Evolutionary conservation across 805 yeast genomes (phyloP).

Genomic region (Yarrowia sp.): DNA sequence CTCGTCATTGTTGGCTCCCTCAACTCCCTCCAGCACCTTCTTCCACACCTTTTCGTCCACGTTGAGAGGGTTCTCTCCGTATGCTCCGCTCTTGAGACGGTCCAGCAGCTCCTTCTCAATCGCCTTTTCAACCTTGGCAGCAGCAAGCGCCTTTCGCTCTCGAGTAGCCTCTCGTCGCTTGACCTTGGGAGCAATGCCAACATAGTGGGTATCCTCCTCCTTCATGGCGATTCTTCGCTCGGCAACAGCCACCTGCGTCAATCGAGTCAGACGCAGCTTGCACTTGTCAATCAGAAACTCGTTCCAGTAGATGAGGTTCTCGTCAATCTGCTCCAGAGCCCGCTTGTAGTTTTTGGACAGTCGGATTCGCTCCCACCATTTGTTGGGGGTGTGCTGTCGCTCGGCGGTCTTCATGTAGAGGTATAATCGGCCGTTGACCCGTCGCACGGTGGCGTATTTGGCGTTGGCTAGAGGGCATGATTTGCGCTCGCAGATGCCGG

Average conservation of each 20-base stretch:
- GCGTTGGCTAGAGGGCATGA: conserved; percentile 90
- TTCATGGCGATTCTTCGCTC: conserved; percentile 89
- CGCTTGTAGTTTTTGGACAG: conserved; percentile 83
- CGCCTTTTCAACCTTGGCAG: conserved; percentile 94
- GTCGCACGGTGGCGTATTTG: conserved; percentile 42
- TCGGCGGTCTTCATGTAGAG: conserved; percentile 94
- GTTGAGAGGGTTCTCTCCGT: conserved; percentile 95
- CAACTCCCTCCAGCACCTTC: conserved; percentile 78
- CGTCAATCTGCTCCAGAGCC: conserved; percentile 87
- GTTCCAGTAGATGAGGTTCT: conserved; percentile 88
- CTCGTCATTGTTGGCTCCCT: conserved; percentile 60
- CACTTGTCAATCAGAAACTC: conserved; percentile 87
- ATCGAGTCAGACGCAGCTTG: conserved; percentile 90
- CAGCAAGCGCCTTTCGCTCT: conserved; percentile 94
- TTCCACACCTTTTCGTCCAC: conserved; percentile 96
- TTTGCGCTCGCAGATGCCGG: conserved; percentile 88
- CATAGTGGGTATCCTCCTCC: conserved; percentile 90
- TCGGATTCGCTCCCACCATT: conserved; percentile 92
- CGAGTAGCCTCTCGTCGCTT: conserved; percentile 91
- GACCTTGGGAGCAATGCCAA: conserved; percentile 90
- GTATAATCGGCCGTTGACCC: conserved; percentile 40
- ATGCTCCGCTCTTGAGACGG: conserved; percentile 94
- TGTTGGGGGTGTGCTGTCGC: conserved; percentile 92
- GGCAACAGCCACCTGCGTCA: conserved; percentile 92
- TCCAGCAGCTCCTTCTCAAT: conserved; percentile 94